Evolutionary conservation across 2,329 filamentous ascomycete species (phyloP).

Genomic region (Xylariaceae sp.): DNA sequence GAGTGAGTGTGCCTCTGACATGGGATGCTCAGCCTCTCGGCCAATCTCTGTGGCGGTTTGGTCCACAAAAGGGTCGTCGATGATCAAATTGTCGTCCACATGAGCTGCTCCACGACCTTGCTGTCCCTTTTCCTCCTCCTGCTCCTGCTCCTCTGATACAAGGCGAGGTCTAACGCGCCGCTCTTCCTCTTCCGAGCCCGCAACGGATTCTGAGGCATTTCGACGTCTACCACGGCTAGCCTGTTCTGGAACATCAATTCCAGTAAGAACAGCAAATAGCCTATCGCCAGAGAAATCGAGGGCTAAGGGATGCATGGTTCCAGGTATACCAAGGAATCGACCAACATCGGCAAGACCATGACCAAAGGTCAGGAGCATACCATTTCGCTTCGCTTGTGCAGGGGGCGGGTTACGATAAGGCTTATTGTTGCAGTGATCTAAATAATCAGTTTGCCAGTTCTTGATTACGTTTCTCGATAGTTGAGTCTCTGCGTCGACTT

Average conservation of each 20-base stretch:
- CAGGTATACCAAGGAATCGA: conserved; percentile 23
- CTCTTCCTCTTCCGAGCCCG: conserved; percentile 27
- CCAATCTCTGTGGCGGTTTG: conserved; percentile 25
- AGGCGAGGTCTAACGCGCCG: conserved; percentile 36
- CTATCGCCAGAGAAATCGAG: conserved; percentile 41
- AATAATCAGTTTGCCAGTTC: conserved; percentile 39
- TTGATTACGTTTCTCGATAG: conserved; percentile 34
- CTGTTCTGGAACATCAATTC: conserved; percentile 24
- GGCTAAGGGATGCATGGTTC: conserved; percentile 39
- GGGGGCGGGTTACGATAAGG: conserved; percentile 24
- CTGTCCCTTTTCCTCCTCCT: conserved; percentile 8
- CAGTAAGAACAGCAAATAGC: conserved; percentile 35
- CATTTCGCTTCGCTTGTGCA: conserved; percentile 38
- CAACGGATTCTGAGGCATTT: conserved; percentile 40
- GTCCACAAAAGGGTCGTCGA: conserved; percentile 1
- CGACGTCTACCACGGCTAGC: conserved; percentile 30
- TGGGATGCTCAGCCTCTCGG: conserved; percentile 55
- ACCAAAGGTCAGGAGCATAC: conserved; percentile 36
- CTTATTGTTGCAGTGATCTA: conserved; percentile 41
- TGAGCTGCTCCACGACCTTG: conserved; percentile 11
- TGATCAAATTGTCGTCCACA: not conserved
- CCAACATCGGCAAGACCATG: conserved; percentile 34
- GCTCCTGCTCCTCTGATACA: conserved; percentile 17
- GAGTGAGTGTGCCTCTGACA: conserved; percentile 62
- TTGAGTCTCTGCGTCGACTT: conserved; percentile 28